These are phyloP conservation scores for Raddia distichophylla DNA, from an alignment of 176 grass and related monocot species.

Conservation along the genomic window DNA sequence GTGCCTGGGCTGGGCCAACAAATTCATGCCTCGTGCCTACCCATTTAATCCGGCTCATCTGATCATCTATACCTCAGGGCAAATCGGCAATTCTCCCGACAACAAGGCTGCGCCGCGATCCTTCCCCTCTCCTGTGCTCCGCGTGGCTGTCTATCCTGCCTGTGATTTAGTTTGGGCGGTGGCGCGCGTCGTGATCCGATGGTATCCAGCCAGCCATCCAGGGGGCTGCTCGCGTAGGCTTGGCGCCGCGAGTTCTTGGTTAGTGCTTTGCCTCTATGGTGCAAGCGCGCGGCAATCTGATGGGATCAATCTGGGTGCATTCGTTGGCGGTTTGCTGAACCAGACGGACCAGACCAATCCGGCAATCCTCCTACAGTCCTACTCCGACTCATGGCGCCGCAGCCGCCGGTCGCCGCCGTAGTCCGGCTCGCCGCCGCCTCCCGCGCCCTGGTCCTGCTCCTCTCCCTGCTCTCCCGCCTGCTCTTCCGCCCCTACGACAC, in stretches of 20 bases:
- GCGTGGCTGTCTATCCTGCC: background rate
- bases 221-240: background rate
- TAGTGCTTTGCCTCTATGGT: background rate
- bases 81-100: no score
- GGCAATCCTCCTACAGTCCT: background rate
- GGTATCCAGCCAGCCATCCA: no score
- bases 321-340: background rate
- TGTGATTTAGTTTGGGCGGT: background rate
- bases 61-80: no score
- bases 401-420: conserved; percentile 18
- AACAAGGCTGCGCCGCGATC: conserved; percentile 10
- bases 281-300: no score
- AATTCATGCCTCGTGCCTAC: no score
- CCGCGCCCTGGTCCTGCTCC: conserved; percentile 57
- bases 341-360: background rate
- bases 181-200: conserved; percentile 18
- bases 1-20: no score
- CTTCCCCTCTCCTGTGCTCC: background rate
- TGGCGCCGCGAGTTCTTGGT: background rate
- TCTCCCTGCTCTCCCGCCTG: conserved; percentile 61
- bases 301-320: no score
- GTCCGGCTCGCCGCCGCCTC: conserved; percentile 57
- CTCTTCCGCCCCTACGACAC: conserved; percentile 90
- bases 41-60: no score
- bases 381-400: background rate